phyloP scores from a whole-genome alignment of 345 rosid species.

The Hypericum perforatum region DNA sequence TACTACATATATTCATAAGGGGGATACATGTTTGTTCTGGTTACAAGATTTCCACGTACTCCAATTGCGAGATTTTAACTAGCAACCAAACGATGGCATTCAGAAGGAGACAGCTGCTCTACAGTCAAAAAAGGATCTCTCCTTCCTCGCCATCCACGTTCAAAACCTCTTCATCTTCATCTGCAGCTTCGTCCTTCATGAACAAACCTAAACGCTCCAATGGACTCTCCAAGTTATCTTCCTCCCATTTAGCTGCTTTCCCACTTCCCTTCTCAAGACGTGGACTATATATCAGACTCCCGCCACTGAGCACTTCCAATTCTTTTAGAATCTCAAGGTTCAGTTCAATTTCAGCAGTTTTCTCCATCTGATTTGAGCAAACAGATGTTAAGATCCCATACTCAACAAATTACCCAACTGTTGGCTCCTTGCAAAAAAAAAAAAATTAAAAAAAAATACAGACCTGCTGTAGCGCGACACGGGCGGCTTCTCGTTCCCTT shows the following conservation, averaged over 20 bases:
- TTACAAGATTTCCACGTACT: no score
- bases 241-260: constrained; percentile 12
- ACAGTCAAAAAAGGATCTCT: constrained; percentile 35
- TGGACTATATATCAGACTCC: constrained; percentile 21
- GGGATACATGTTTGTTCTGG: no score
- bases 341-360: constrained; percentile 40
- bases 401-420: background rate
- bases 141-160: constrained; percentile 58
- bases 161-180: constrained; percentile 31
- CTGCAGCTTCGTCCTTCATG: constrained; percentile 36
- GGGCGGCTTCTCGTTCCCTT: constrained; percentile 64
- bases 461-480: constrained; percentile 55
- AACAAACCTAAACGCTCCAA: constrained; percentile 53
- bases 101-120: no score
- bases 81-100: background rate
- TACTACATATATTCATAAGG: no score
- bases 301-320: constrained; percentile 45
- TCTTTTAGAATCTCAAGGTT: constrained; percentile 36
- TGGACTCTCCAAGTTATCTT: constrained; percentile 18
- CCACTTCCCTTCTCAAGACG: constrained; percentile 8
- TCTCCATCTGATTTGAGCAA: constrained; percentile 37
- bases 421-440: no score
- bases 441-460: no score
- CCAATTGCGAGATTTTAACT: background rate
- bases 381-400: background rate